Base-by-base conservation (phyloP, 2,329 filamentous ascomycete species). In the Fusarium odoratissimum region DNA sequence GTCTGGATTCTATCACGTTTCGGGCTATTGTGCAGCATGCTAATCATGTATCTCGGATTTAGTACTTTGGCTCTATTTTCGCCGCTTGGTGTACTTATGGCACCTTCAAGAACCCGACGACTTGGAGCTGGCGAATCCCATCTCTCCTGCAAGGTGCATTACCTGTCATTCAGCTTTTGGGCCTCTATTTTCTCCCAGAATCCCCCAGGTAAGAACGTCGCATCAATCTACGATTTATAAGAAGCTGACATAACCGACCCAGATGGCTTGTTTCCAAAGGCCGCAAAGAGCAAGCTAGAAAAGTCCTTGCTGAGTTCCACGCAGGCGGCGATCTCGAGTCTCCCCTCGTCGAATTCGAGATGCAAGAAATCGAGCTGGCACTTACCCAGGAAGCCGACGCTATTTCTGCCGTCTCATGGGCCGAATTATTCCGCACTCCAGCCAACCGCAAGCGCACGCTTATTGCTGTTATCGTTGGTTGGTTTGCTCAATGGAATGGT, bases 291-390 rank as follows among this genome's bases (percentile, higher is more conserved):
- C 78, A 83, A 33, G 82, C 83, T 5, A 76, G 76, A 25, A 76
- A 78, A 5, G 79, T 85, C 17, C 77, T 86, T 8, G 78, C 75
- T 4, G 79, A 78, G 5, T 84, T 83, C 49, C 84, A 85, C 37
- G 80, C 83, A 1, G 84, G 84, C 25, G 83, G 83, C 3, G 81
- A 85, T 48, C 64, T 73, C 0, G 67, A 77, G 12, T 81, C 84
- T 17, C 80, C 82, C 2, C 79, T 86, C 3, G 84, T 86, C 0
- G 64, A 75, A 0, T 78, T 84, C 12, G 80, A 85, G 65, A 79
- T 84, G 77, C 79, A 78, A n/a, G 83, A 85, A 60, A 85, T 85
- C 71, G 69, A 80, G 16, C 64, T 78, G 19, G 77, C 80, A n/a
- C 62, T 84, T 40, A 76, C 80, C 11, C 52, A 76, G 72, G 49